phyloP scores from a whole-genome alignment of 495 filamentous ascomycete genomes.

The Neurospora sp. region DNA sequence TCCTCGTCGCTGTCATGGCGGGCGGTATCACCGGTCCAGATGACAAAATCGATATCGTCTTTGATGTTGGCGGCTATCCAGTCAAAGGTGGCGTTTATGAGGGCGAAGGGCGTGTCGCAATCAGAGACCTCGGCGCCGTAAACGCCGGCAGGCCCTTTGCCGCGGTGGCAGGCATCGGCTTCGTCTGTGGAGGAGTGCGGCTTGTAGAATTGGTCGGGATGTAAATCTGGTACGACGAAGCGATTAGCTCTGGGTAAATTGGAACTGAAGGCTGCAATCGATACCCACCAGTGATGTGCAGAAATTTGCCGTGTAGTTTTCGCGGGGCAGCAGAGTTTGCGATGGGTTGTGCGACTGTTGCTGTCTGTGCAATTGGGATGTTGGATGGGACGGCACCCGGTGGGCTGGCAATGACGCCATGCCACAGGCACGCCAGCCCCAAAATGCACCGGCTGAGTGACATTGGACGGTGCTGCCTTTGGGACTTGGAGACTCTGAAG shows the following conservation, averaged over 20 bases:
- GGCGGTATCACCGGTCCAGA: conserved; percentile 96
- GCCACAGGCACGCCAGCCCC: conserved; percentile 20
- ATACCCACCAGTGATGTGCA: conserved; percentile 82
- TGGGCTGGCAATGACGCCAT: conserved; percentile 26
- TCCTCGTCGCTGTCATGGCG: conserved; percentile 89
- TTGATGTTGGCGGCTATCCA: conserved; percentile 84
- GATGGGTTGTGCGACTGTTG: not conserved
- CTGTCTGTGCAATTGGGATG: not conserved
- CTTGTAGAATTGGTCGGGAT: conserved; percentile 81
- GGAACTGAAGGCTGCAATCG: not conserved
- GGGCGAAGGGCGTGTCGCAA: conserved; percentile 72
- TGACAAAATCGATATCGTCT: conserved; percentile 81
- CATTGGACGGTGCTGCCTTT: not conserved
- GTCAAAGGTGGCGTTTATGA: conserved; percentile 82
- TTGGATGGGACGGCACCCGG: conserved; percentile 4
- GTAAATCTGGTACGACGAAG: conserved; percentile 54
- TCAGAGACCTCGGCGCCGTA: conserved; percentile 78
- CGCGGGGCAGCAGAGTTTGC: conserved; percentile 21
- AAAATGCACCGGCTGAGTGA: conserved; percentile 14
- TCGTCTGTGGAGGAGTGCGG: conserved; percentile 58
- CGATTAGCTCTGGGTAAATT: conserved; percentile 3
- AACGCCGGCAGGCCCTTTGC: conserved; percentile 62
- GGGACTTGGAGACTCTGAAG: not conserved
- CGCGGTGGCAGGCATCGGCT: conserved; percentile 66
- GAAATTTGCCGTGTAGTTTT: conserved; percentile 68